phyloP scores from a whole-genome alignment of 78 protist species.

The Speleostelium caveatum region DNA sequence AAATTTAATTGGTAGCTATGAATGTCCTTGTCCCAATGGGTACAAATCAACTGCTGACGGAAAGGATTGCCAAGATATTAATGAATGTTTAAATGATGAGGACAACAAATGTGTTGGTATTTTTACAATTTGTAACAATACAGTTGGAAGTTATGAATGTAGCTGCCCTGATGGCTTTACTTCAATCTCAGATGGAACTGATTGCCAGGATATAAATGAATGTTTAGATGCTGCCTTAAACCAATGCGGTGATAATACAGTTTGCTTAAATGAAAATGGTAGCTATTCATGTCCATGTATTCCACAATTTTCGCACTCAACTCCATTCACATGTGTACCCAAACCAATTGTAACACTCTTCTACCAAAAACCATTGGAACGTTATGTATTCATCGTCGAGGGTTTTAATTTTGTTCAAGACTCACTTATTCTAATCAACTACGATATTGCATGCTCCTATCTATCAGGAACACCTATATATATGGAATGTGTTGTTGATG shows the following conservation, averaged over 20 bases:
- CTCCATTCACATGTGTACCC: conserved; percentile 8
- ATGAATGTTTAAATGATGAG: not conserved
- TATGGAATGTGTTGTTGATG: not conserved
- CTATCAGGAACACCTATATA: not conserved
- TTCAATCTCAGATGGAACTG: not conserved
- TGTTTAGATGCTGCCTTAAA: not conserved
- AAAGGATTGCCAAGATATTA: not conserved
- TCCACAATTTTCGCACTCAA: not conserved
- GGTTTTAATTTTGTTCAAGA: conserved; percentile 2
- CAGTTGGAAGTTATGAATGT: not conserved
- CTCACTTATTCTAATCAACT: not conserved
- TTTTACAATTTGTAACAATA: not conserved
- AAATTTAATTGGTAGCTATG: not conserved
- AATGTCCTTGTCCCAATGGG: not conserved
- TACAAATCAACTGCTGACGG: not conserved
- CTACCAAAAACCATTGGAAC: conserved; percentile 6
- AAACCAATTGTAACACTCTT: conserved; percentile 4
- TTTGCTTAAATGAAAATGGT: conserved; percentile 2
- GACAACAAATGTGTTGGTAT: not conserved
- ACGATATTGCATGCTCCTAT: not conserved
- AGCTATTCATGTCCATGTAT: not conserved
- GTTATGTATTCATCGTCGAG: not conserved
- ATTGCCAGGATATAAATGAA: not conserved
- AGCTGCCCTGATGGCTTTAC: not conserved
- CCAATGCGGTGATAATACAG: not conserved